Conservation (phyloP, 2,329 filamentous ascomycete genomes). For the Moelleriella libera region DNA sequence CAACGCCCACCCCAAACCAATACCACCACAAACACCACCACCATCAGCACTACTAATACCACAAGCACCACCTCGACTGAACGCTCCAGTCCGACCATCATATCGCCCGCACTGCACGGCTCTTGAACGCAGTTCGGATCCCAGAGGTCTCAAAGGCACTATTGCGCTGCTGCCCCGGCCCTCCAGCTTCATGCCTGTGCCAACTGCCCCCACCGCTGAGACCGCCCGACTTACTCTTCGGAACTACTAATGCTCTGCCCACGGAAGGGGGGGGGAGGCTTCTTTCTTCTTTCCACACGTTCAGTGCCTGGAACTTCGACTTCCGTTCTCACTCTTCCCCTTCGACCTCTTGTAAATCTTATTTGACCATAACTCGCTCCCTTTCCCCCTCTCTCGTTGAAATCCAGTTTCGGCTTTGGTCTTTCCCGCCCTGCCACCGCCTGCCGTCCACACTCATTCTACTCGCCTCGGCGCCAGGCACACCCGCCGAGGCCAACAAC, state of each 20-base stretch:
- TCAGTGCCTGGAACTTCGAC: not conserved
- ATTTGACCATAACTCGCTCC: not conserved
- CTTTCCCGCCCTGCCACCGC: not conserved
- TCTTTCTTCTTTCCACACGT: not conserved
- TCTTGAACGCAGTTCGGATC: not conserved
- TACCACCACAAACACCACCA: not conserved
- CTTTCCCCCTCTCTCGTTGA: not conserved
- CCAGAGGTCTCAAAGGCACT: not conserved
- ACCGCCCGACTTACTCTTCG: not conserved
- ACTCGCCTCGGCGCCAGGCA: not conserved
- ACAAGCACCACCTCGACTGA: not conserved
- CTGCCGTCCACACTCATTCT: not conserved
- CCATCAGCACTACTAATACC: not conserved
- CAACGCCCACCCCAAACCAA: not conserved
- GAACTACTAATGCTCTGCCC: not conserved
- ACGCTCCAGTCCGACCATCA: no score
- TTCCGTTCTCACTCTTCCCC: not conserved
- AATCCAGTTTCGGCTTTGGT: not conserved
- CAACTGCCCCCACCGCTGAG: not conserved
- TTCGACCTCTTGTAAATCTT: not conserved
- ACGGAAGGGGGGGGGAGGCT: not conserved
- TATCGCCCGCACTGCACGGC: not conserved
- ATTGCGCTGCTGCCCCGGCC: not conserved
- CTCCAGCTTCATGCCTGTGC: not conserved
- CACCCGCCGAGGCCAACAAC: not conserved